Percentiles rank a stretch among this genome's conserved stretches.
These are phyloP conservation scores for Zizania latifolia DNA, from an alignment of 176 grass and related monocot species.

Conservation along the genomic window DNA sequence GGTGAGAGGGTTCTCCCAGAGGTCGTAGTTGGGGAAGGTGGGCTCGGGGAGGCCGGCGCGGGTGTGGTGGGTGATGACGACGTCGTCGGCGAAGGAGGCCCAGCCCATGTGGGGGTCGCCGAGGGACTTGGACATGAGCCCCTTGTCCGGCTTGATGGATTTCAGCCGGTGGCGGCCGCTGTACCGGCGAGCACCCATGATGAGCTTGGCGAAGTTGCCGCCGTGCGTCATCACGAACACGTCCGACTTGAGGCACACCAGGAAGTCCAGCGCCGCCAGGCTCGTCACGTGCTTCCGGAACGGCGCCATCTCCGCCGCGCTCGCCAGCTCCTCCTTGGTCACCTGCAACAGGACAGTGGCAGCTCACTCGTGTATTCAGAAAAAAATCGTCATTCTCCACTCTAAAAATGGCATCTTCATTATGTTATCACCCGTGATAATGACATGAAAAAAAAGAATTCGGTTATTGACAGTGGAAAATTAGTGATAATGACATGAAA, in stretches of 20 bases:
- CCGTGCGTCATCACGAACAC: constrained; percentile 83
- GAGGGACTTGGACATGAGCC: constrained; percentile 79
- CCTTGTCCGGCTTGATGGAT: constrained; percentile 86
- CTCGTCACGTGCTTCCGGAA: constrained; percentile 87
- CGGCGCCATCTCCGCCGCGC: constrained; percentile 54
- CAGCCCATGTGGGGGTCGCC: constrained; percentile 77
- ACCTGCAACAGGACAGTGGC: constrained; percentile 30
- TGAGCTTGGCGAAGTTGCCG: constrained; percentile 81
- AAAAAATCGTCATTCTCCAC: too few relatives aligned
- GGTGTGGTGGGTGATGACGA: constrained; percentile 58
- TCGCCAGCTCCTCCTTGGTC: constrained; percentile 74
- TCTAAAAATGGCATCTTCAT: too few relatives aligned
- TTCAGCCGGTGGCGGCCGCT: constrained; percentile 56
- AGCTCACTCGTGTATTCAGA: too few relatives aligned
- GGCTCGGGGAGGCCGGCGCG: constrained; percentile 60
- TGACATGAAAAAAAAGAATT: too few relatives aligned
- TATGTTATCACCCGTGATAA: too few relatives aligned
- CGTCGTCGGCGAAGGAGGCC: constrained; percentile 65
- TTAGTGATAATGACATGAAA: too few relatives aligned
- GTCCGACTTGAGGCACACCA: constrained; percentile 82
- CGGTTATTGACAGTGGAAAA: too few relatives aligned
- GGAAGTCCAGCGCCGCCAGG: constrained; percentile 75
- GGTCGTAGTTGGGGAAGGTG: constrained; percentile 68
- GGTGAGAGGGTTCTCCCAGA: constrained; percentile 78
- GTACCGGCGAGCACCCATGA: constrained; percentile 69